Evolutionary conservation across 2,329 filamentous ascomycete species (phyloP), one percentile per base, ranked within the genome.

Genomic region (Hypoxylon sp.): DNA sequence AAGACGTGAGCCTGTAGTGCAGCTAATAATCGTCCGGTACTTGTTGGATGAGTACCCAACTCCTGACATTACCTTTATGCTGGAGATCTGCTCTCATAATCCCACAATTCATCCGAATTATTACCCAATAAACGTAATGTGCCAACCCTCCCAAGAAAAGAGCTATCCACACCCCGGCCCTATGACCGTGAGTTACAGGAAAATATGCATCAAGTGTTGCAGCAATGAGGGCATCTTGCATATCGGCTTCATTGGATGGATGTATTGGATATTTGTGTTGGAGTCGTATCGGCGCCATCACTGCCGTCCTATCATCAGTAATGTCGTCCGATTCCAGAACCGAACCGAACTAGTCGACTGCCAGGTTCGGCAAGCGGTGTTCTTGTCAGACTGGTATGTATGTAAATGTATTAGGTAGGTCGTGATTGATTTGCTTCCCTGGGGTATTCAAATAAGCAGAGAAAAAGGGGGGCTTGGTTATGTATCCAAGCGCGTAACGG

Each of bases 211-310:
- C 51, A 51, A 70, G 55, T 59, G 66, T 59, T 59, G 63, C 63
- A 71, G 54, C 62, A 68, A 75, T 73, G 73, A 72, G 67, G 60
- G 68, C 72, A 72, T 75, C 68, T 71, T 73, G 74, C 73, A 74
- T 73, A 71, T 68, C 48, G 51, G 62, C 61, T 67, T 67, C 56
- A 70, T 70, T 72, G 67, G 68, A 67, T 72, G 65, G 51, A 51
- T 70, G 66, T 67, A 67, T 50, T 68, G 69, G 66, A 63, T 71
- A 71, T 71, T 71, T 71, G 66, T 67, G 50, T 58, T 70, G 63
- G 66, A 67, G 69, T 71, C 53, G 63, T 59, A 71, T 70, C 60
- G 67, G 66, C 67, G 66, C 66, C 60, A 70, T 71, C 69, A 70
- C 19, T 57, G 52, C 60, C 63, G 63, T 67, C 69, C 69, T 71